phyloP scores from a whole-genome alignment of 495 filamentous ascomycete genomes.

The Talaromyces trachyspermus region DNA sequence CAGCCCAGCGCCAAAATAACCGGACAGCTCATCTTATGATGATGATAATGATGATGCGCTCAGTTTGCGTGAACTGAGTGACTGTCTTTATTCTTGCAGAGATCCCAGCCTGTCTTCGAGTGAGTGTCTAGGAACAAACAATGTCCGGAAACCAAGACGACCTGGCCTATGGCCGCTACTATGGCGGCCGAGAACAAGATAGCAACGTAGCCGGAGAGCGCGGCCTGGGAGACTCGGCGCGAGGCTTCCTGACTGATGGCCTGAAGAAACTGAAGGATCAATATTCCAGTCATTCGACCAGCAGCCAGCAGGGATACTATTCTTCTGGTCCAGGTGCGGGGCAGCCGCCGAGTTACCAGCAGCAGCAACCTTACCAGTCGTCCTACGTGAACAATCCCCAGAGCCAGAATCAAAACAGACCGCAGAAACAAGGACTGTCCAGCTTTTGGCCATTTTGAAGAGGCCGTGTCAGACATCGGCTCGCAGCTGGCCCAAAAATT shows the following conservation, averaged over 20 bases:
- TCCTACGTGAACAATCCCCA: conserved; percentile 10
- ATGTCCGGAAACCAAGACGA: conserved; percentile 43
- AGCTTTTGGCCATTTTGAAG: conserved; percentile 53
- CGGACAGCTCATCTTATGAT: too few species aligned
- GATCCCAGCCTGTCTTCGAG: too few species aligned
- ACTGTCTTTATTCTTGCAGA: too few species aligned
- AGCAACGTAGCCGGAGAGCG: conserved; percentile 2
- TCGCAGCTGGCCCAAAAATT: conserved; percentile 42
- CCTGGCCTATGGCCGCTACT: conserved; percentile 51
- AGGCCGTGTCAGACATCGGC: conserved; percentile 43
- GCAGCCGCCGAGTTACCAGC: not conserved
- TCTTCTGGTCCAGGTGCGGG: not conserved
- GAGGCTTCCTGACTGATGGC: conserved; percentile 49
- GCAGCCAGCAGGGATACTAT: not conserved
- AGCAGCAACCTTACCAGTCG: not conserved
- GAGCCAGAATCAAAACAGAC: conserved; percentile 12
- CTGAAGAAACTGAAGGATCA: conserved; percentile 41
- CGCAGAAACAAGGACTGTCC: conserved; percentile 32
- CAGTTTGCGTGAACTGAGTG: too few species aligned
- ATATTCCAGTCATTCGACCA: conserved; percentile 27
- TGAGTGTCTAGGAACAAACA: not conserved
- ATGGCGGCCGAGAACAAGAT: conserved; percentile 22
- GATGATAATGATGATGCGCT: too few species aligned
- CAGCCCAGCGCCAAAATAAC: too few species aligned
- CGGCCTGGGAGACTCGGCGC: conserved; percentile 25